Conservation (phyloP, 208 protist genomes). For the Trypanosoma cruzi region DNA sequence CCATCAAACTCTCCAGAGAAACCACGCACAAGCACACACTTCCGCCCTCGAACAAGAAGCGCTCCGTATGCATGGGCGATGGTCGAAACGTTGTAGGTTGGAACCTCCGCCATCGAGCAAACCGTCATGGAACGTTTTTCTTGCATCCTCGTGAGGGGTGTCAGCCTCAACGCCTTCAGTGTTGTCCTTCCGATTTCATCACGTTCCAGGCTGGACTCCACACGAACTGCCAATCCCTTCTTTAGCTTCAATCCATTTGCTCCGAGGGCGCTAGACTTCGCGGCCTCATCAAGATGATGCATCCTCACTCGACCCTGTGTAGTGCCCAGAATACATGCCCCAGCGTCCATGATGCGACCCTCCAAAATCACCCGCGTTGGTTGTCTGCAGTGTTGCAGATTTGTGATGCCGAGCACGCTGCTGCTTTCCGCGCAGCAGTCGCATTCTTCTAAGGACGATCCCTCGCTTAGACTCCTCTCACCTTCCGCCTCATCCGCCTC, state of each 20-base stretch:
- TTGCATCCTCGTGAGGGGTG: conserved; percentile 53
- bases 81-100: conserved; percentile 57
- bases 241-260: conserved; percentile 15
- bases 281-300: conserved; percentile 35
- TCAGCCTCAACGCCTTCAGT: conserved; percentile 42
- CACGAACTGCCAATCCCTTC: conserved; percentile 18
- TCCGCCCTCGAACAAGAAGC: conserved; percentile 77
- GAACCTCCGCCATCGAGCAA: conserved; percentile 45
- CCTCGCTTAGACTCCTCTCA: too few species aligned
- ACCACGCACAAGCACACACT: conserved; percentile 76
- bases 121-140: conserved; percentile 64
- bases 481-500: conserved; percentile 27
- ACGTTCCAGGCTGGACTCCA: conserved; percentile 44
- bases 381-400: conserved; percentile 44
- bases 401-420: conserved; percentile 49
- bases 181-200: conserved; percentile 49
- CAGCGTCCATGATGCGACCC: conserved; percentile 57
- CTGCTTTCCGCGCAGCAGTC: conserved; percentile 20
- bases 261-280: conserved; percentile 23
- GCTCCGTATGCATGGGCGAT: conserved; percentile 68
- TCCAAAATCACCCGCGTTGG: conserved; percentile 64
- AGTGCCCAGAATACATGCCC: conserved; percentile 52
- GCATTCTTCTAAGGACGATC: too few species aligned
- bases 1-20: conserved; percentile 17
- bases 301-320: conserved; percentile 71